These are phyloP conservation scores for Chlorella ohadii DNA, from an alignment of 139 green algal genomes.

Conservation along the genomic window DNA sequence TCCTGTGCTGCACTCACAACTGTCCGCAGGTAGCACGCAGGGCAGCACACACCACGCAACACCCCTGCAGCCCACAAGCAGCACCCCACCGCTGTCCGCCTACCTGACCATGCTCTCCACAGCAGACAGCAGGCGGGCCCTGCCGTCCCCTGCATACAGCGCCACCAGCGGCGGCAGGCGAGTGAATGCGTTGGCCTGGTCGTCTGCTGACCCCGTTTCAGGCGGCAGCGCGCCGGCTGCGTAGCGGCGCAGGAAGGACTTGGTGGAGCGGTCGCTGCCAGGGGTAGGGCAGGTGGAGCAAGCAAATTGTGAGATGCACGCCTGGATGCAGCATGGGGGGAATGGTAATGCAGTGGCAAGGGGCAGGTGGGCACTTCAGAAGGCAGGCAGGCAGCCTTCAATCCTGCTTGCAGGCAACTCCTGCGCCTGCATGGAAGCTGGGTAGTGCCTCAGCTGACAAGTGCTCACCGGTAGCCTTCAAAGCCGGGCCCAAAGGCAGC, in stretches of 20 bases:
- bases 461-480: slow-evolving; percentile 64
- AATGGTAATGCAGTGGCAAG: too few relatives aligned
- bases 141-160: slow-evolving; percentile 26
- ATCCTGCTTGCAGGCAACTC: too few relatives aligned
- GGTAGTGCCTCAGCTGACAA: too few relatives aligned
- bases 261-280: slow-evolving; percentile 4
- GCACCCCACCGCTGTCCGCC: neutral
- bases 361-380: too few relatives aligned
- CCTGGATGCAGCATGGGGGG: too few relatives aligned
- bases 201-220: slow-evolving; percentile 50
- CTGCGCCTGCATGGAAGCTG: too few relatives aligned
- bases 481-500: slow-evolving; percentile 53
- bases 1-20: too few relatives aligned
- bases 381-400: slow-evolving; percentile 27
- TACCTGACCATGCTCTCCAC: slow-evolving; percentile 32
- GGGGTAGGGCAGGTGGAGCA: neutral
- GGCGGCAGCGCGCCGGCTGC: slow-evolving; percentile 48
- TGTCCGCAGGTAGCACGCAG: too few relatives aligned
- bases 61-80: neutral
- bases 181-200: slow-evolving; percentile 62
- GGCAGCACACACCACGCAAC: neutral
- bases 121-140: neutral
- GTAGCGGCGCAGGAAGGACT: slow-evolving; percentile 66
- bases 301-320: neutral
- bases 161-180: slow-evolving; percentile 58